Evolutionary conservation across 306 rosid species (phyloP).

Genomic region (Coriaria nepalensis): DNA sequence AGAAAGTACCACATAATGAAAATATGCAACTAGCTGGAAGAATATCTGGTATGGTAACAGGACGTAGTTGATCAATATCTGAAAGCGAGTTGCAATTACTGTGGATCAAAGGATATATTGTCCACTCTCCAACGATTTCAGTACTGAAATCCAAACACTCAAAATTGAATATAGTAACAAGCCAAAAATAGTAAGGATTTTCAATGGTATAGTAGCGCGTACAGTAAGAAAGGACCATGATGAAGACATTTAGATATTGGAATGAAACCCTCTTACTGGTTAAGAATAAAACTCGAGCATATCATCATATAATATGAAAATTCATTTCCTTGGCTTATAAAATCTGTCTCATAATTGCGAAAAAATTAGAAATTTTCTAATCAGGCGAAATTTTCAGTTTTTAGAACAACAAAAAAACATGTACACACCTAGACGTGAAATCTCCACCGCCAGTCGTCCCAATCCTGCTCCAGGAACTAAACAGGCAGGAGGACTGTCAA

Average conservation of each 20-base stretch:
- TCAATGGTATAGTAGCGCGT: neutral
- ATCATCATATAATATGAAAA: constrained; percentile 99
- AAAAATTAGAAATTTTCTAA: constrained; percentile 1
- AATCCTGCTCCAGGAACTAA: constrained; percentile 99
- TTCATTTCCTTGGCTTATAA: constrained; percentile 91
- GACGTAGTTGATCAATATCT: constrained; percentile 76
- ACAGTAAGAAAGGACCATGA: constrained; percentile 8
- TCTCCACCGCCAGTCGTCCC: constrained; percentile 90
- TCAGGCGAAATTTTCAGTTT: neutral
- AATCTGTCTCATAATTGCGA: constrained; percentile 45
- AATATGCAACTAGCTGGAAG: constrained; percentile 80
- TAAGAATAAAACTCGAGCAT: constrained; percentile 95
- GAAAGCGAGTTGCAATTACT: constrained; percentile 81
- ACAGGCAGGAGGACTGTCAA: constrained; percentile 82
- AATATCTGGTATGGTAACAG: constrained; percentile 78
- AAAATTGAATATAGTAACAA: constrained; percentile 4
- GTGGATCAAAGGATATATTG: constrained; percentile 87
- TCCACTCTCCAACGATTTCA: constrained; percentile 66
- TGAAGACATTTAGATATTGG: constrained; percentile 3
- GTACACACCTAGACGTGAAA: constrained; percentile 67
- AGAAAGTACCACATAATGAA: neutral
- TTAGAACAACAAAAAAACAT: constrained; percentile 3
- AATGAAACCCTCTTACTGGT: constrained; percentile 46
- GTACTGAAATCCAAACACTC: constrained; percentile 34
- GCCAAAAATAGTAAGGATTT: constrained; percentile 2